Base-by-base conservation (phyloP, 2,329 filamentous ascomycete species). In the Coniella vitis region DNA sequence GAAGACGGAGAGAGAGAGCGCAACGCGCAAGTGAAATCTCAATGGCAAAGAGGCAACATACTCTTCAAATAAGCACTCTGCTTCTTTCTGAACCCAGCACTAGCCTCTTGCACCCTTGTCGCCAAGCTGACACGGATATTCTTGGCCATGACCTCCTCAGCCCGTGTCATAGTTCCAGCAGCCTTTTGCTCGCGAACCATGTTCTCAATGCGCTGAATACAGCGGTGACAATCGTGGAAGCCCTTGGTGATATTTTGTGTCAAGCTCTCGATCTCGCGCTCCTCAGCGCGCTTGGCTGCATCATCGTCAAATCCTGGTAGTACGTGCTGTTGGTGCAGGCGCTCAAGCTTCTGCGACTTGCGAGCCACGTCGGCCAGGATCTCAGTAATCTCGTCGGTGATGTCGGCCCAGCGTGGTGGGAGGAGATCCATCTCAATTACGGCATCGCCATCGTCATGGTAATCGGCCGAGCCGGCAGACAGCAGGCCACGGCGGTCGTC, bases 341-440 rank as follows among this genome's bases (percentile, higher is more conserved):
- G 88, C 62, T 97, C 93, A 29, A 98, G 78, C 59, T 83, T 83
- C 59, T 87, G 83, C 57, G 89, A 87, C 69, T 94, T 89, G 53
- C 81, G 83, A 45, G 88, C 85, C 56, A 97, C 88, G 50, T 87
- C 81, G 53, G 80, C 77, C 9, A 98, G 78, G 37, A 87, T 71
- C 51, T 96, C 89, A 25, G 86, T 84, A 53, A 98, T 89, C 64
- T 97, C 90, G 64, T 97, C 93, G 61, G 90, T 90, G 51, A 95
- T 77, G 63, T 98, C 93, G 51, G 91, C 86, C 93, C 93, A 98
- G 53, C 93, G 84, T 46, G 93, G 93, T 20, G 93, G 93, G 16
- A 98, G 76, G 35, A 95, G 73, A 67, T 97, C 91, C 93, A 98
- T 97, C 73, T 98, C 93, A 61, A 98, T 97, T 49, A 98, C 83